phyloP scores from a whole-genome alignment of 2,329 filamentous ascomycete genomes.

The Zarea fungicola region DNA sequence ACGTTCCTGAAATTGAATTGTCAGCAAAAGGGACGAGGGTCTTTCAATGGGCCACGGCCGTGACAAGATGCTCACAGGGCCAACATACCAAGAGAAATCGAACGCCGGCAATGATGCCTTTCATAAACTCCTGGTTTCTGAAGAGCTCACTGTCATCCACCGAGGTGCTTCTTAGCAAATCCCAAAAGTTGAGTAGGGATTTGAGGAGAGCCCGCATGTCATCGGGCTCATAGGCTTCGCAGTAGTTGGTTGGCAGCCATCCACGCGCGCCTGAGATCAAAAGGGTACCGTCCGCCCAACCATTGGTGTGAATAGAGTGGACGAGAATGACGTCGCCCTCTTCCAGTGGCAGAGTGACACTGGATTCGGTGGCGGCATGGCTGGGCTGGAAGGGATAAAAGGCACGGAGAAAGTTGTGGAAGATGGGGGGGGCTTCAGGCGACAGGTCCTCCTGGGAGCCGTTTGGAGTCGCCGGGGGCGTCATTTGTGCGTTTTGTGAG shows the following conservation, averaged over 20 bases:
- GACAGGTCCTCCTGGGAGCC: conserved; percentile 56
- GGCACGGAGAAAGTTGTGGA: conserved; percentile 91
- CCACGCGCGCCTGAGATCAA: conserved; percentile 80
- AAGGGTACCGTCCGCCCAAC: conserved; percentile 95
- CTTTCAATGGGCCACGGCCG: neutral
- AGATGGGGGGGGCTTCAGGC: conserved; percentile 55
- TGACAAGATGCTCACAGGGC: neutral
- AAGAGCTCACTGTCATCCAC: conserved; percentile 74
- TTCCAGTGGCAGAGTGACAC: conserved; percentile 81
- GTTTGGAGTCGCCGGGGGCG: conserved; percentile 71
- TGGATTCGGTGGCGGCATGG: conserved; percentile 71
- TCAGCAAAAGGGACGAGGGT: neutral
- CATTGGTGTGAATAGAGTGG: conserved; percentile 95
- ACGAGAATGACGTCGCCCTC: conserved; percentile 90
- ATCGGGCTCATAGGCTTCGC: conserved; percentile 86
- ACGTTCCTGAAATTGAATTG: conserved; percentile 57
- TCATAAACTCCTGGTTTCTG: conserved; percentile 88
- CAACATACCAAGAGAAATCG: conserved; percentile 75
- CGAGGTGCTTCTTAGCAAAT: conserved; percentile 73
- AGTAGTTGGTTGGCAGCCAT: conserved; percentile 98
- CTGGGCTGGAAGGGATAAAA: conserved; percentile 88
- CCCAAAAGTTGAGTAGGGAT: conserved; percentile 87
- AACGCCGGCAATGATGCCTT: conserved; percentile 88
- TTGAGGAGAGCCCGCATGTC: conserved; percentile 81
- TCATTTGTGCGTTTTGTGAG: conserved; percentile 58